phyloP scores from a whole-genome alignment of 139 green algal genomes.

The Ettlia oleoabundans region DNA sequence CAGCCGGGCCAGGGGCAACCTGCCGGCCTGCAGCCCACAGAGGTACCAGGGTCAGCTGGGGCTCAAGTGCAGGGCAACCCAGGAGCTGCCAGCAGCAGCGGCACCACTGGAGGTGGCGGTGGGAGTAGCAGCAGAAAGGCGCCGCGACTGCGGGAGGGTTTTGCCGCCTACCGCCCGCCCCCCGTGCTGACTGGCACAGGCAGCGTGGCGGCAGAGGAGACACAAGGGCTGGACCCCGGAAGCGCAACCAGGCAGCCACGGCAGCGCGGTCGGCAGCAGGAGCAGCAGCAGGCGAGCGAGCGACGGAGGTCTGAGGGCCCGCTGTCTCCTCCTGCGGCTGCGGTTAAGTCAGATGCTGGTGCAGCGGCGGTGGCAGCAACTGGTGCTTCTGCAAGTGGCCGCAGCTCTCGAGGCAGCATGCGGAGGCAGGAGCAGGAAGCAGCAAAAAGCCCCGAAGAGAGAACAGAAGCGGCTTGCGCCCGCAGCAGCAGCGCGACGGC shows the following conservation, averaged over 20 bases:
- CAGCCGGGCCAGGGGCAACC: too few relatives aligned
- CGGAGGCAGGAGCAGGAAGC: too few relatives aligned
- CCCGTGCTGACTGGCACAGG: constrained; percentile 4
- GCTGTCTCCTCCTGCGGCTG: background rate
- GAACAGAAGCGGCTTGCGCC: background rate
- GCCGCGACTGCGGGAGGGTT: constrained; percentile 21
- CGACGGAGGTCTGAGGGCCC: background rate
- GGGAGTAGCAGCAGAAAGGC: background rate
- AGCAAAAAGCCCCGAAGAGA: too few relatives aligned
- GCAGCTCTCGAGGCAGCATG: too few relatives aligned
- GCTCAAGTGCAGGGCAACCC: too few relatives aligned
- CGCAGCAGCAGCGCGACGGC: background rate
- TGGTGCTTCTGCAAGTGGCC: too few relatives aligned
- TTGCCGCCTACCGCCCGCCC: constrained; percentile 32
- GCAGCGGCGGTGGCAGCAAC: background rate
- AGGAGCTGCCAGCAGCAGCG: background rate
- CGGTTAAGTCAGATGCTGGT: background rate
- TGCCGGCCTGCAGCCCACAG: too few relatives aligned
- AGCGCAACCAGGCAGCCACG: background rate
- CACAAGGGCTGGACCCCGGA: background rate
- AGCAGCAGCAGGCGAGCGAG: background rate
- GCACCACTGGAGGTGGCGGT: background rate
- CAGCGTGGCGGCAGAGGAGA: background rate
- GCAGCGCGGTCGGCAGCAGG: background rate
- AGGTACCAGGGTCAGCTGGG: too few relatives aligned